These are phyloP conservation scores for Nemania sp. DNA, from an alignment of 2,329 filamentous ascomycete species.

Conservation along the genomic window DNA sequence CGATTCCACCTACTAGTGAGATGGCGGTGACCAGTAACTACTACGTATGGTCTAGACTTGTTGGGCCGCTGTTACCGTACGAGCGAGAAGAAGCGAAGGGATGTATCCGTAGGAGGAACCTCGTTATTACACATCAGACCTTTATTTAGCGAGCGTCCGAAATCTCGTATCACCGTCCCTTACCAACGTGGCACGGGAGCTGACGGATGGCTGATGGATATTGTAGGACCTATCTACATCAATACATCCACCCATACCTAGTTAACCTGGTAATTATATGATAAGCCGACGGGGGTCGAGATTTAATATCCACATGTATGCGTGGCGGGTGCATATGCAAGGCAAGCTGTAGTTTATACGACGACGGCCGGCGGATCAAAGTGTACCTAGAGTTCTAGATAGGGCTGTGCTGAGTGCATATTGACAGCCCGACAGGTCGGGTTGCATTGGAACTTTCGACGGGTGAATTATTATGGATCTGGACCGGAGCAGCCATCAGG, in stretches of 20 bases:
- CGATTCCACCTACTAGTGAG: background rate
- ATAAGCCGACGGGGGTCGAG: conserved; percentile 15
- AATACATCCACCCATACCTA: too few species aligned
- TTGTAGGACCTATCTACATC: background rate
- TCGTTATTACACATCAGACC: conserved; percentile 7
- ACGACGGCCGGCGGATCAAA: background rate
- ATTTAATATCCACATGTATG: conserved; percentile 22
- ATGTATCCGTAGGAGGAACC: background rate
- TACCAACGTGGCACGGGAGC: conserved; percentile 13
- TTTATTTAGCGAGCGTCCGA: background rate
- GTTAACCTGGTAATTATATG: background rate
- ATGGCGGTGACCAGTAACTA: background rate
- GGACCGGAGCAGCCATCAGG: background rate
- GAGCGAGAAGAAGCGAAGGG: conserved; percentile 17
- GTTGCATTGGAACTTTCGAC: conserved; percentile 6
- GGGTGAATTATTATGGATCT: background rate
- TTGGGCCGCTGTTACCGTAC: background rate
- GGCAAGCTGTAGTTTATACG: background rate
- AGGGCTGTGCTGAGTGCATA: background rate
- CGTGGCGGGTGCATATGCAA: conserved; percentile 22
- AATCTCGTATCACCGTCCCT: conserved; percentile 14
- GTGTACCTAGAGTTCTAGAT: background rate
- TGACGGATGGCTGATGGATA: conserved; percentile 11
- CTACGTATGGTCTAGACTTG: conserved; percentile 5
- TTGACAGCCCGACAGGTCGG: background rate